A percentile compares a stretch with the other conserved stretches of the same genome.
These are phyloP conservation scores for Metahyphopichia silvanorum DNA, from an alignment of 805 yeast species.

Conservation along the genomic window DNA sequence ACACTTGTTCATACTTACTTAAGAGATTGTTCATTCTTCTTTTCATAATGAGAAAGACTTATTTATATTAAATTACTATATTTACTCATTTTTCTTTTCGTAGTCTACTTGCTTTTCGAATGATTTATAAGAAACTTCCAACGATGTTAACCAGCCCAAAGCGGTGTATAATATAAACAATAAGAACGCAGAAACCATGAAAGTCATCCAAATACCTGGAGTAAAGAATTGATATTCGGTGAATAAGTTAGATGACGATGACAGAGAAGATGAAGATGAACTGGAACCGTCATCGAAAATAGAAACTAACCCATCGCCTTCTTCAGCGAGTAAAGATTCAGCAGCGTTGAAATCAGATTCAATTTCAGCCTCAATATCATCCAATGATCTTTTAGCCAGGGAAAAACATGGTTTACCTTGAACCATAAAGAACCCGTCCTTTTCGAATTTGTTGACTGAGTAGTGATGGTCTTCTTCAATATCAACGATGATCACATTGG, in stretches of 20 bases:
- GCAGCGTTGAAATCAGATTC: slow-evolving; percentile 32
- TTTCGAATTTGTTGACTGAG: slow-evolving; percentile 14
- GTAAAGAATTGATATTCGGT: slow-evolving; percentile 68
- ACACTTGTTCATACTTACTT: no score
- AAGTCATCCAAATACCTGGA: slow-evolving; percentile 76
- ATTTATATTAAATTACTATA: no score
- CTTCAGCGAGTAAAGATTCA: slow-evolving; percentile 27
- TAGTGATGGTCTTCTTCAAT: slow-evolving; percentile 18
- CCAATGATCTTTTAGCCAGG: slow-evolving; percentile 1
- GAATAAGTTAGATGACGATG: slow-evolving; percentile 51
- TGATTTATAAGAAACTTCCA: slow-evolving; percentile 78
- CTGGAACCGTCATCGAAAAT: slow-evolving; percentile 13
- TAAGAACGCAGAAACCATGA: slow-evolving; percentile 62
- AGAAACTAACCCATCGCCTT: slow-evolving; percentile 20
- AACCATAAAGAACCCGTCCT: slow-evolving; percentile 3
- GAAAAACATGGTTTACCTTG: slow-evolving; percentile 7
- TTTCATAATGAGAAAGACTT: no score
- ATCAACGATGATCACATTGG: slow-evolving; percentile 18
- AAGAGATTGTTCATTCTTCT: no score
- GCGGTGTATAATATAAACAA: slow-evolving; percentile 58
- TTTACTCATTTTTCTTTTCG: slow-evolving; percentile 45
- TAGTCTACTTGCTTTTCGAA: slow-evolving; percentile 66
- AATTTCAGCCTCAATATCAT: slow-evolving; percentile 16
- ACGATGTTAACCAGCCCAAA: slow-evolving; percentile 63
- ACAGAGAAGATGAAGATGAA: slow-evolving; percentile 2